phyloP scores from a whole-genome alignment of 129 eudicot genomes.

The Rutidosis leptorrhynchoides region DNA sequence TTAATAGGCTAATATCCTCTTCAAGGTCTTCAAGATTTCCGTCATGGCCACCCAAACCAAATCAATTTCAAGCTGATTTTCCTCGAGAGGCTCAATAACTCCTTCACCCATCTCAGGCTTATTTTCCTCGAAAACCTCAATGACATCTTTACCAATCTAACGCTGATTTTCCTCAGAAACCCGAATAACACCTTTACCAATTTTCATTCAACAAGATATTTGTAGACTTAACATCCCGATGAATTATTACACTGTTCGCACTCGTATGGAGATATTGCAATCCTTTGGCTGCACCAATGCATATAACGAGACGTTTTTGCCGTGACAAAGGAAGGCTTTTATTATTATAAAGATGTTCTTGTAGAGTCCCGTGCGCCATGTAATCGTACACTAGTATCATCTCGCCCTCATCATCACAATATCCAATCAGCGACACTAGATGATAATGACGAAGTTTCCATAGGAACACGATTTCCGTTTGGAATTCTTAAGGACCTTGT shows the following conservation, averaged over 20 bases:
- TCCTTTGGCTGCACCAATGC: slow-evolving; percentile 57
- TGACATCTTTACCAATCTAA: too few species aligned
- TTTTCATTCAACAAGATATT: slow-evolving; percentile 46
- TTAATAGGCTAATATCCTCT: too few species aligned
- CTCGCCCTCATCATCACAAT: slow-evolving; percentile 35
- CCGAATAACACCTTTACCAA: slow-evolving; percentile 50
- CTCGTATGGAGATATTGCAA: slow-evolving; percentile 44
- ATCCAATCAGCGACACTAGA: slow-evolving; percentile 47
- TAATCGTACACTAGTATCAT: slow-evolving; percentile 46
- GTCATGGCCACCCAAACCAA: too few species aligned
- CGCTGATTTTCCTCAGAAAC: too few species aligned
- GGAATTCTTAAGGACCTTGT: slow-evolving; percentile 37
- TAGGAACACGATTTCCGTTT: slow-evolving; percentile 35
- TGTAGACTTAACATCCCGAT: slow-evolving; percentile 48
- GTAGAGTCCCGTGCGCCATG: slow-evolving; percentile 46
- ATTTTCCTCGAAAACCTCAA: too few species aligned
- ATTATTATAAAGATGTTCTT: slow-evolving; percentile 34
- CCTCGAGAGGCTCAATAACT: too few species aligned
- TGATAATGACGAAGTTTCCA: slow-evolving; percentile 43
- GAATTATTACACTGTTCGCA: slow-evolving; percentile 39
- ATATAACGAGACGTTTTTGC: slow-evolving; percentile 43
- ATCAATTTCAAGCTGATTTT: too few species aligned
- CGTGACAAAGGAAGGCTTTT: slow-evolving; percentile 36
- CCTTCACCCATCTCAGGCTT: too few species aligned
- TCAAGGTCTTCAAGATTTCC: too few species aligned